Percentiles rank a stretch among this genome's conserved stretches.
phyloP scores from a whole-genome alignment of 352 stramenopile genomes.

The Pythium folliculosum region DNA sequence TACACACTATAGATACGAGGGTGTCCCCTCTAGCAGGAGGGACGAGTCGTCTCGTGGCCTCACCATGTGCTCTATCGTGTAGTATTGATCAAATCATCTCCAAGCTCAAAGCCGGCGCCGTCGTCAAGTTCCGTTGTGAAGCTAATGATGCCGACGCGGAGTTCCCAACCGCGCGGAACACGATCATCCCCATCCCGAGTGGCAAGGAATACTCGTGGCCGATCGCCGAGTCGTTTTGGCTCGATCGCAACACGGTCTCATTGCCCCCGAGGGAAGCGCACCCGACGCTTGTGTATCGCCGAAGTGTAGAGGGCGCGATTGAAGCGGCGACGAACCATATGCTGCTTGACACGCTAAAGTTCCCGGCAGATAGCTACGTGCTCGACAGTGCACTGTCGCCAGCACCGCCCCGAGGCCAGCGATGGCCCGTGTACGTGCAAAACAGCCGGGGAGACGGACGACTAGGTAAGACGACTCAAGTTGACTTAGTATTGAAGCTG shows the following conservation, averaged over 20 bases:
- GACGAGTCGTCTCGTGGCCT: background rate
- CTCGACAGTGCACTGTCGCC: conserved; percentile 63
- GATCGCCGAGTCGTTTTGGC: conserved; percentile 82
- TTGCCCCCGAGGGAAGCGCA: conserved; percentile 76
- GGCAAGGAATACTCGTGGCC: conserved; percentile 86
- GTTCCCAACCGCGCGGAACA: conserved; percentile 58
- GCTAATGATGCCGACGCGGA: conserved; percentile 46
- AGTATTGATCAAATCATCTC: conserved; percentile 86
- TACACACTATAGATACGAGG: background rate
- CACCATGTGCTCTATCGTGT: background rate
- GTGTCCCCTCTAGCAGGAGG: too few relatives aligned
- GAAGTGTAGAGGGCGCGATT: conserved; percentile 76
- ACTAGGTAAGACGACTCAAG: conserved; percentile 37
- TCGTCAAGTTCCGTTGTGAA: conserved; percentile 84
- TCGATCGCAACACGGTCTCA: conserved; percentile 79
- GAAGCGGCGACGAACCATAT: conserved; percentile 86
- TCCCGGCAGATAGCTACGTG: conserved; percentile 76
- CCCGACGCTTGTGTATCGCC: conserved; percentile 65
- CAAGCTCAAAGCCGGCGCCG: conserved; percentile 79
- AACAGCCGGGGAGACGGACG: conserved; percentile 80
- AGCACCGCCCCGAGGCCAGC: conserved; percentile 65
- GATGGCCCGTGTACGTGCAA: conserved; percentile 83
- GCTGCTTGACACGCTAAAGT: conserved; percentile 88
- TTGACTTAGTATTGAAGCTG: background rate
- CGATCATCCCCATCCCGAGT: conserved; percentile 66